These are phyloP conservation scores for Ilex asprella DNA, from an alignment of 257 asterid genomes.

Conservation along the genomic window DNA sequence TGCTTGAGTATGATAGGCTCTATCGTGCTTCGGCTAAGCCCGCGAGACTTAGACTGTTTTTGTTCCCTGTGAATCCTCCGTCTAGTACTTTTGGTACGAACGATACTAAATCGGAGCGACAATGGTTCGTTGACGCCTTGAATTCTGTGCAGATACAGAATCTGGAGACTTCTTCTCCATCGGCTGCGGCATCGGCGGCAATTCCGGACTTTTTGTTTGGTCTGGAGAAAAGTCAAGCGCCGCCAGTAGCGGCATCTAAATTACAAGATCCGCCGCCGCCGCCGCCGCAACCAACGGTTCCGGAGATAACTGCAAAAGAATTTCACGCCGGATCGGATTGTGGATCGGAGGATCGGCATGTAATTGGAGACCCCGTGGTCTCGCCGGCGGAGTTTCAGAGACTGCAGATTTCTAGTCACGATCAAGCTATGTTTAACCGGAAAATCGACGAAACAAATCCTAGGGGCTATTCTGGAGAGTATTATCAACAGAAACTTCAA, in stretches of 20 bases:
- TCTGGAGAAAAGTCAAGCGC: slow-evolving; percentile 43
- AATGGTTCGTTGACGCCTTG: slow-evolving; percentile 84
- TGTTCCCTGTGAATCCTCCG: slow-evolving; percentile 39
- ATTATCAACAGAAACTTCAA: slow-evolving; percentile 38
- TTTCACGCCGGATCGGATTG: slow-evolving; percentile 62
- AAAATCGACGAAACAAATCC: slow-evolving; percentile 52
- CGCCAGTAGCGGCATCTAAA: not conserved
- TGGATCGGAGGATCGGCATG: slow-evolving; percentile 71
- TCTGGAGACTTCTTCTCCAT: slow-evolving; percentile 46
- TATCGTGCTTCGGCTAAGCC: slow-evolving; percentile 65
- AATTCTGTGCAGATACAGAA: slow-evolving; percentile 70
- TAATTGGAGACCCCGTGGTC: slow-evolving; percentile 21
- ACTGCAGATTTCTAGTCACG: slow-evolving; percentile 61
- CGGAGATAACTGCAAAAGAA: slow-evolving; percentile 9
- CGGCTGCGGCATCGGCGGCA: slow-evolving; percentile 25
- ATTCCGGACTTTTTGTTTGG: slow-evolving; percentile 71
- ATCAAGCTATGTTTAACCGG: slow-evolving; percentile 45
- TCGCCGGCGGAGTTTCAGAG: slow-evolving; percentile 46
- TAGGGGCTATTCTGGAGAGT: slow-evolving; percentile 51
- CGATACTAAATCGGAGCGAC: slow-evolving; percentile 76
- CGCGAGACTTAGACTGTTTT: slow-evolving; percentile 70
- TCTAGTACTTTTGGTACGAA: slow-evolving; percentile 70
- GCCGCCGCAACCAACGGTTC: no score
- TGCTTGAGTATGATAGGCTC: slow-evolving; percentile 85
- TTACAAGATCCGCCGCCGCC: not conserved